Base-by-base conservation (phyloP, 495 filamentous ascomycete species). In the Delitschia confertaspora region DNA sequence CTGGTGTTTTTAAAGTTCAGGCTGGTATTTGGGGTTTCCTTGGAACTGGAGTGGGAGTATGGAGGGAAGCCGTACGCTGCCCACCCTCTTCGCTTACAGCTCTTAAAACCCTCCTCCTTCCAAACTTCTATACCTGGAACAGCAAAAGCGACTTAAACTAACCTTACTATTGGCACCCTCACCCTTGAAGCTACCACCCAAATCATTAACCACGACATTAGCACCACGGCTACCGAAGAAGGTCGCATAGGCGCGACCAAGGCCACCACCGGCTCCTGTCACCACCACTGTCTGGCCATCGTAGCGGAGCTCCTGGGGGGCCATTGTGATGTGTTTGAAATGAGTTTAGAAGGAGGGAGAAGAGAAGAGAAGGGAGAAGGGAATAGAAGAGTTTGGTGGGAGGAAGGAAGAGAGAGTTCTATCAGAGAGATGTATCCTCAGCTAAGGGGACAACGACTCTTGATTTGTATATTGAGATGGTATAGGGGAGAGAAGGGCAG, bases 201-300 rank as follows among this genome's bases (percentile, higher is more conserved):
- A 77, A 59, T 98, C 91, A 61, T 98, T 98, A 52, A 98, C 91
- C 27, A 98, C 88, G 50, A 98, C 83, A 67, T 86, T 96, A 39
- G 91, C 91, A 51, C 91, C 91, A 56, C 88, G 74, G 37, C 83
- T 85, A 45, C 73, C 91, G 62, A 94, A 96, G 74, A 95, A 95
- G 26, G 78, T 68, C 49, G 85, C 85, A 69, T 95, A 95, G 59
- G 82, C 82, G 67, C 88, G 93, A 38, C 91, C 91, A 40, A 96
- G 67, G 45, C 93, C 91, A 65, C 93, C 93, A 45, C 91, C 89
- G 40, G 93, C 93, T 53, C 91, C 91, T 34, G 93, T 98, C 52
- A 98, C 84, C 40, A 98, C 88, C 52, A 93, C 86, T 49, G 89
- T 89, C 71, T 96, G 93, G 63, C 85, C 83, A 71, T 96, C 91